Conservation (phyloP, 176 grass and related monocot genomes). For the Eleusine coracana region DNA sequence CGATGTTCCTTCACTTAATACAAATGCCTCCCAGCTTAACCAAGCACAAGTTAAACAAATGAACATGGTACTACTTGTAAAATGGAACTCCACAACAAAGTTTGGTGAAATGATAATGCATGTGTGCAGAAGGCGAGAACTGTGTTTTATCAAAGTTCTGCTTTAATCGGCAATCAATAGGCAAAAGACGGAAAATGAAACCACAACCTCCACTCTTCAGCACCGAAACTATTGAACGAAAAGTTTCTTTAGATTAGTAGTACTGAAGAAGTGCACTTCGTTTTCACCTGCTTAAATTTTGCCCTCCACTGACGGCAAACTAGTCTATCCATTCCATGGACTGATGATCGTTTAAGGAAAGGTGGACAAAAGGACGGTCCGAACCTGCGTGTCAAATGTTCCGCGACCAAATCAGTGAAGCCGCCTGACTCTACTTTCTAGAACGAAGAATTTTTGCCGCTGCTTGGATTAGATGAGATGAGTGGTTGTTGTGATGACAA, state of each 20-base stretch:
- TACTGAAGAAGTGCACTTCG: constrained; percentile 6
- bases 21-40: neutral
- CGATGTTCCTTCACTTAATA: neutral
- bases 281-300: constrained; percentile 12
- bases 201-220: neutral
- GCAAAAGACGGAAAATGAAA: constrained; percentile 24
- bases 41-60: neutral
- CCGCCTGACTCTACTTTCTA: neutral
- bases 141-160: no score
- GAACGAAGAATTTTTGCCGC: neutral
- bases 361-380: neutral
- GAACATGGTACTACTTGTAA: neutral
- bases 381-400: neutral
- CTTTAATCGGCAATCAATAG: neutral
- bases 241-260: neutral
- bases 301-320: constrained; percentile 7
- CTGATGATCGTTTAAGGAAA: no score
- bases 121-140: neutral
- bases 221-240: no score
- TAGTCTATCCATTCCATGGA: neutral
- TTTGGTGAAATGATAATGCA: neutral
- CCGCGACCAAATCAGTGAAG: neutral
- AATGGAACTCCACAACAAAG: neutral
- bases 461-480: neutral
- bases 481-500: constrained; percentile 29